Base-by-base conservation (phyloP, 2,329 filamentous ascomycete genomes). In the Fusarium phyllophilum region DNA sequence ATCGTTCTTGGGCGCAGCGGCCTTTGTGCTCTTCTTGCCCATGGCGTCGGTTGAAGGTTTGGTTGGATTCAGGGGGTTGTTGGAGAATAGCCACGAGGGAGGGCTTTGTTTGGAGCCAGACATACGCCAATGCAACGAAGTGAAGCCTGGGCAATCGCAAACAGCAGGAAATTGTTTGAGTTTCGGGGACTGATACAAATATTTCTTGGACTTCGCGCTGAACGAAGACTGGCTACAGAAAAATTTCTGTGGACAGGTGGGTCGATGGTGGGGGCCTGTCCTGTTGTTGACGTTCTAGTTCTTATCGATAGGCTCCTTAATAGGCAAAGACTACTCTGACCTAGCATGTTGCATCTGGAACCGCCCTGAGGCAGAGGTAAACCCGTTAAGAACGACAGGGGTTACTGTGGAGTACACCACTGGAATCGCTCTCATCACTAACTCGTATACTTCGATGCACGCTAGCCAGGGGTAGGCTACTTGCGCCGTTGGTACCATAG, bases 21-120 rank as follows among this genome's bases (percentile, higher is more conserved):
- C 52, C 59, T 75, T 71, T 62, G 70, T 59, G 75, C 66, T 75
- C 61, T 73, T 78, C 72, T 82, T 84, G 72, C 77, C 81, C 83
- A 85, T 85, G 44, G 73, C 75, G 51, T 66, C n/a, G 58, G 64
- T 49, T 60, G 68, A 64, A 57, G 60, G 33, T 46, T 66, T 66
- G 29, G 73, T 68, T 41, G 76, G 68, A 59, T 78, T 78, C 36
- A 72, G 49, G 56, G 74, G 73, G 76, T 85, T 85, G 62, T 84
- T 85, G 52, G 83, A 82, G 72, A 85, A 85, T 59, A 85, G 81
- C 84, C 84, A 85, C 56, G 82, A 74, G 34, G 84, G 84, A 75
- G 80, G 83, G 59, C 75, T 73, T 61, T 75, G 69, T 39, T 76
- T 75, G 59, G 76, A 64, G 55, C 76, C 69, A 63, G 81, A 82